These are phyloP conservation scores for Heliamphora pulchella DNA, from an alignment of 179 eudicot genomes.

Conservation along the genomic window DNA sequence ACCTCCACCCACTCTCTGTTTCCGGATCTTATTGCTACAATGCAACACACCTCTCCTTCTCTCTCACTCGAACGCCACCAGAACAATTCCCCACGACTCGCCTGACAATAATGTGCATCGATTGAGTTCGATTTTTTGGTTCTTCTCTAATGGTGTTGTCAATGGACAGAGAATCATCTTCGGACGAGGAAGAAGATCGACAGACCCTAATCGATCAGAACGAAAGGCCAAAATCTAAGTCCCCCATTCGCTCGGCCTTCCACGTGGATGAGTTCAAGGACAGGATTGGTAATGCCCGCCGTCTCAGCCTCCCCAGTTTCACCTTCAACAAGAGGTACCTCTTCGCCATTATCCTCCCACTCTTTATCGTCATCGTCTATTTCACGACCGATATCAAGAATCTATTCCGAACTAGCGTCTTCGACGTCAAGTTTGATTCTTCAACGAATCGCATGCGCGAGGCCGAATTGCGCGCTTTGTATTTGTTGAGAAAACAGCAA, in stretches of 20 bases:
- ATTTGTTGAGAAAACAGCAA: constrained; percentile 59
- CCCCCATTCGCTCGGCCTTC: constrained; percentile 33
- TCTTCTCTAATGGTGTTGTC: not conserved
- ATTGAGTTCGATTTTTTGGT: not conserved
- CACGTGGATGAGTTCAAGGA: constrained; percentile 24
- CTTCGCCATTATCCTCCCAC: constrained; percentile 42
- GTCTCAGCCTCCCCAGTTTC: constrained; percentile 17
- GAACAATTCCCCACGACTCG: too few species aligned
- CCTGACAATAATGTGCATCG: not conserved
- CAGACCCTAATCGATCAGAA: constrained; percentile 34
- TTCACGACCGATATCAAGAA: constrained; percentile 42
- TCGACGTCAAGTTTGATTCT: constrained; percentile 22
- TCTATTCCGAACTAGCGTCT: constrained; percentile 30
- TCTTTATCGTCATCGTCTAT: constrained; percentile 44
- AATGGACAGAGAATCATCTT: constrained; percentile 33
- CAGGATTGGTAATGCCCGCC: constrained; percentile 10
- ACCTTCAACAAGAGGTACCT: constrained; percentile 50
- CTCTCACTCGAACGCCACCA: too few species aligned
- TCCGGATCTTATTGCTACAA: not conserved
- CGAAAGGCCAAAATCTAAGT: constrained; percentile 19
- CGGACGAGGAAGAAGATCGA: constrained; percentile 57
- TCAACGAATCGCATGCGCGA: constrained; percentile 55
- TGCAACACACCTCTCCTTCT: too few species aligned
- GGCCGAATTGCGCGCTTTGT: constrained; percentile 53
- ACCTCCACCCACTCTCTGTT: not conserved